Evolutionary conservation across 805 yeast genomes (phyloP).

Genomic region (Wickerhamiella vanderwaltii): DNA sequence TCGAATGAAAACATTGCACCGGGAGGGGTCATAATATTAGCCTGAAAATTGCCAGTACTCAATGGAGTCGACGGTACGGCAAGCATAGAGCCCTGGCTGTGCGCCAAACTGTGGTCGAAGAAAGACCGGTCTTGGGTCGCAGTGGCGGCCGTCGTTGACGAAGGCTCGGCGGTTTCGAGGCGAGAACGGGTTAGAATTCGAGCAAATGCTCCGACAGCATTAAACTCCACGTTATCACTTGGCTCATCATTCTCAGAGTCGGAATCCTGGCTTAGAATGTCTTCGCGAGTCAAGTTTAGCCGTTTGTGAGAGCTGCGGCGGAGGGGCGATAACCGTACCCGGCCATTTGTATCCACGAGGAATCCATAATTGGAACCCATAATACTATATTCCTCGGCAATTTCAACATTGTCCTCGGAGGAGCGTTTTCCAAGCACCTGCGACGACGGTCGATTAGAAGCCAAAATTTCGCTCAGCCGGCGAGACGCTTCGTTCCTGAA

Average conservation of each 20-base stretch:
- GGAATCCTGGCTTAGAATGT: conserved; percentile 12
- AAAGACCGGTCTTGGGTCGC: background rate
- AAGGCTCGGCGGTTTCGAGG: conserved; percentile 8
- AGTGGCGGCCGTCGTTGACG: background rate
- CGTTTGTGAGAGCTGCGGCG: background rate
- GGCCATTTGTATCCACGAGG: conserved; percentile 8
- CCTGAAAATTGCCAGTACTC: conserved; percentile 9
- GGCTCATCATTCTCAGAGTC: conserved; percentile 12
- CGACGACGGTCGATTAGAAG: background rate
- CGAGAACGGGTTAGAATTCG: conserved; percentile 18
- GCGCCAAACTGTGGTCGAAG: background rate
- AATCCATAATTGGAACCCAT: conserved; percentile 12
- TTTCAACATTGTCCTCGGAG: background rate
- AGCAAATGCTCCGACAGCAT: conserved; percentile 22
- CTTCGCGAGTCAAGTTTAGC: conserved; percentile 1
- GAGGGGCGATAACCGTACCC: conserved; percentile 8
- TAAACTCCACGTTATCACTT: conserved; percentile 10
- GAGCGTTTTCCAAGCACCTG: conserved; percentile 1
- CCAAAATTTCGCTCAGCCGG: conserved; percentile 5
- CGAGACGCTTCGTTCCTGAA: conserved; percentile 3
- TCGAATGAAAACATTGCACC: conserved; percentile 19
- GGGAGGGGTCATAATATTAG: conserved; percentile 19
- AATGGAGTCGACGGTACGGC: conserved; percentile 9
- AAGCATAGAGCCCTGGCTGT: conserved; percentile 9
- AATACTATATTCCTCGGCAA: conserved; percentile 11